Base-by-base conservation (phyloP, 768 basidiomycete species). In the Suillus decipiens region DNA sequence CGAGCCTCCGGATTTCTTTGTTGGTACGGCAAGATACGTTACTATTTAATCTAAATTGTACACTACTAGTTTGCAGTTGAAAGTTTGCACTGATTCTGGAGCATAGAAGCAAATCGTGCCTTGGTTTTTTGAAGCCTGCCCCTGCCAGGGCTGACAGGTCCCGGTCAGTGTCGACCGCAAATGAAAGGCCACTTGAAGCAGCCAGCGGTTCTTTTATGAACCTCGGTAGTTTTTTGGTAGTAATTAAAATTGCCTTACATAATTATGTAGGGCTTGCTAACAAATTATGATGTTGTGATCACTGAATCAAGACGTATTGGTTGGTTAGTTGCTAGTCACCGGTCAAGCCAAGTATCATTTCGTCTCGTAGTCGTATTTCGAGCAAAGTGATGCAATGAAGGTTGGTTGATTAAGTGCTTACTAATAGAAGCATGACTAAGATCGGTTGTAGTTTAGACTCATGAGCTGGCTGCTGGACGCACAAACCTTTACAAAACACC, bases 371-470 rank as follows among this genome's bases (percentile, higher is more conserved):
- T 19, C 28, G 8, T 5, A 17, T 50, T n/a, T n/a, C n/a, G n/a
- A n/a, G 28, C 28, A 28, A 28, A 28, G 28, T 28, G n/a, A n/a
- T n/a, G n/a, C 3, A 3, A 3, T 28, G 28, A 28, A 28, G 28
- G 28, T 28, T 28, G 3, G 28, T 28, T 28, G 28, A 28, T 28
- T 28, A 28, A 28, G 28, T 3, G 28, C 28, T 34, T 39, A 48
- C 59, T 61, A 59, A 61, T 37, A 33, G 1, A 37, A 19, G 11
- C 47, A 61, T 64, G 51, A 64, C 63, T 64, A 64, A 64, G 45
- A n/a, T 33, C 33, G 15, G 12, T 19, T 60, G 8, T 2, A 36
- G 17, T 37, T 39, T 9, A 28, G 36, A 24, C 58, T 6, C 10
- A 3, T 28, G 36, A 37, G 15, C 15, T 33, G 2, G 19, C 14